Evolutionary conservation across 192 early-diverging fungal species (phyloP), one percentile per base, ranked within the genome.

Genomic region (Podochytrium sp.): DNA sequence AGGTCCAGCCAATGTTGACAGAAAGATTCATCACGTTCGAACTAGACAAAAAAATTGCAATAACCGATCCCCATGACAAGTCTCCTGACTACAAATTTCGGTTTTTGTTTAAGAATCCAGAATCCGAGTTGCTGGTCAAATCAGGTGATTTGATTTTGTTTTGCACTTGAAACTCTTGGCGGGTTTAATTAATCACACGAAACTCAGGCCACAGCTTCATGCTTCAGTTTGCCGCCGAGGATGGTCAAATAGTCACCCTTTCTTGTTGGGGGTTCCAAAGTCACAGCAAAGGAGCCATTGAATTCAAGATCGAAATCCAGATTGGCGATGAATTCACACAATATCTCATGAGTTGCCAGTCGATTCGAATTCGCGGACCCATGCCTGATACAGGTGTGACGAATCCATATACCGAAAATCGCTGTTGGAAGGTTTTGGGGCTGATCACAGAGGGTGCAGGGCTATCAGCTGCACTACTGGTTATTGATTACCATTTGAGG

Each of bases 401-500:
- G 32, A 76, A 75, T 37, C 49, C 30, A 3, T 50, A 52, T 18
- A 55, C 66, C 3, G 70, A 67, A 32, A 78, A 71, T 29, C 73
- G 76, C n/a, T 62, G 53, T 20, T 80, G 79, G 79, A 71, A 75
- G 3, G 42, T 51, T 16, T 32, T 80, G 27, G 79, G 79, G 3
- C 20, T 80, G 41, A 70, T 80, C 30, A 78, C 79, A n/a, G 75
- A 72, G 3, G 79, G 79, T 27, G 10, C 25, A 77, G 79, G 76
- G 30, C 42, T 80, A 3, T 75, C 76, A 16, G 71, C 76, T 16
- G 65, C 74, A 49, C 50, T 80, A 2, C 38, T 74, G 23, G 27
- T 73, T 4, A 78, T 80, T 29, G 79, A 80, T 58, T 80, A 70
- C 73, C 76, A 80, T 39, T 72, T 80, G 18, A 40, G 69, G 32